phyloP scores from a whole-genome alignment of 176 grass and related monocot genomes.

The Areca catechu region DNA sequence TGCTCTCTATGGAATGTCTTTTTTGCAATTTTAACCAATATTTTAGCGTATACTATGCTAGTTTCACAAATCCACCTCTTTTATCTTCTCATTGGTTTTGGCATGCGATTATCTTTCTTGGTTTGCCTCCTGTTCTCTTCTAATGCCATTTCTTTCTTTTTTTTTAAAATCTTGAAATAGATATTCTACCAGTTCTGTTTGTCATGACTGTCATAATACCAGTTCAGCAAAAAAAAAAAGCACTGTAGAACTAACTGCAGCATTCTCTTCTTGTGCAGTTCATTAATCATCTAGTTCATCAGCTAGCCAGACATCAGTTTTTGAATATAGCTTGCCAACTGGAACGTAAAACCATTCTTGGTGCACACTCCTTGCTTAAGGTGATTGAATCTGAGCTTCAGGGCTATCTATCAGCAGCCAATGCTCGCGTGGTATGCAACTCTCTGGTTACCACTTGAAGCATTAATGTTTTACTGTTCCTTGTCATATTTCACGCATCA shows the following conservation, averaged over 20 bases:
- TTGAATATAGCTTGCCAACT: conserved; percentile 70
- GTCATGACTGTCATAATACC: too few species aligned
- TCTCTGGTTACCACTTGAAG: background rate
- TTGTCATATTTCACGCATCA: background rate
- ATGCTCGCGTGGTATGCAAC: conserved; percentile 53
- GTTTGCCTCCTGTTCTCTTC: too few species aligned
- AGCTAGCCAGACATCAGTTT: conserved; percentile 58
- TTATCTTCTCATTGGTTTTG: too few species aligned
- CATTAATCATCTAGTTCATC: conserved; percentile 86
- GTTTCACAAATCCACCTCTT: too few species aligned
- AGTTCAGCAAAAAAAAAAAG: too few species aligned
- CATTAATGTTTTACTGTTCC: conserved; percentile 5
- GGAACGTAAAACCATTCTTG: conserved; percentile 41
- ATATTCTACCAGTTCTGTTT: too few species aligned
- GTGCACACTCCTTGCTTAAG: conserved; percentile 65
- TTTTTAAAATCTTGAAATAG: too few species aligned
- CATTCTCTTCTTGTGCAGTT: conserved; percentile 39
- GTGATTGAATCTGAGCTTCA: conserved; percentile 63
- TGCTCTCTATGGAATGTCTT: too few species aligned
- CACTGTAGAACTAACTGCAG: background rate
- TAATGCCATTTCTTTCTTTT: too few species aligned
- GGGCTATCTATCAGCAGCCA: conserved; percentile 53
- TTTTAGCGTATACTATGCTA: too few species aligned
- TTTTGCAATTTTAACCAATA: too few species aligned
- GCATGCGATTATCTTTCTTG: too few species aligned